Evolutionary conservation across 2,329 filamentous ascomycete species (phyloP).

Genomic region (Zymoseptoria brevis): DNA sequence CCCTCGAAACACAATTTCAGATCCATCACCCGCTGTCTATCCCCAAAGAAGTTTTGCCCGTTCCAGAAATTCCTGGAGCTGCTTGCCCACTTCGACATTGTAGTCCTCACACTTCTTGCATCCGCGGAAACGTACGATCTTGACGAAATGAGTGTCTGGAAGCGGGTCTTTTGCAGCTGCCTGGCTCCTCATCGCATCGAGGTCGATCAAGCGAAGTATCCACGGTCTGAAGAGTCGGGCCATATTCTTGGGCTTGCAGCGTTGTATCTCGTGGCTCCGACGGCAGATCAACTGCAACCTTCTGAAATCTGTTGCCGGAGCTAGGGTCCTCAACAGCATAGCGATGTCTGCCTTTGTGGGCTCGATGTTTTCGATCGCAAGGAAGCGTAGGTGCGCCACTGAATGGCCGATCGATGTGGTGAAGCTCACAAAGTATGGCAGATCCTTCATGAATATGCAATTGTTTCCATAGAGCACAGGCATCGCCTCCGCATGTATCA

Average conservation of each 20-base stretch:
- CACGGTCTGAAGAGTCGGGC: not conserved
- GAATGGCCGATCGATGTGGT: not conserved
- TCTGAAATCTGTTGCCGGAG: not conserved
- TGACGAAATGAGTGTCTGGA: not conserved
- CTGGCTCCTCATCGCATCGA: not conserved
- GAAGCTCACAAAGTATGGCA: not conserved
- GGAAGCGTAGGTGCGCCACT: not conserved
- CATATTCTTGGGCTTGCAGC: not conserved
- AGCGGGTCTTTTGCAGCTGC: not conserved
- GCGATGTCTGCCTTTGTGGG: not conserved
- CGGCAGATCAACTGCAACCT: not conserved
- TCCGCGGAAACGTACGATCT: not conserved
- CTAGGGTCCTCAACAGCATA: not conserved
- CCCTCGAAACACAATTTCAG: not conserved
- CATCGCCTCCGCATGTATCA: not conserved
- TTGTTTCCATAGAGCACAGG: not conserved
- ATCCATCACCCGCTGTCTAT: not conserved
- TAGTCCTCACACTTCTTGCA: not conserved
- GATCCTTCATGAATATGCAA: not conserved
- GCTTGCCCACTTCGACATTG: not conserved
- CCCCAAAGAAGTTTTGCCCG: not conserved
- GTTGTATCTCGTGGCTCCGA: not conserved
- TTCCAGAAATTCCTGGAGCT: not conserved
- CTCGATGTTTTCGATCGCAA: not conserved
- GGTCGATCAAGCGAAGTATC: not conserved